phyloP scores from a whole-genome alignment of 176 grass and related monocot species.

The Thalia dealbata region DNA sequence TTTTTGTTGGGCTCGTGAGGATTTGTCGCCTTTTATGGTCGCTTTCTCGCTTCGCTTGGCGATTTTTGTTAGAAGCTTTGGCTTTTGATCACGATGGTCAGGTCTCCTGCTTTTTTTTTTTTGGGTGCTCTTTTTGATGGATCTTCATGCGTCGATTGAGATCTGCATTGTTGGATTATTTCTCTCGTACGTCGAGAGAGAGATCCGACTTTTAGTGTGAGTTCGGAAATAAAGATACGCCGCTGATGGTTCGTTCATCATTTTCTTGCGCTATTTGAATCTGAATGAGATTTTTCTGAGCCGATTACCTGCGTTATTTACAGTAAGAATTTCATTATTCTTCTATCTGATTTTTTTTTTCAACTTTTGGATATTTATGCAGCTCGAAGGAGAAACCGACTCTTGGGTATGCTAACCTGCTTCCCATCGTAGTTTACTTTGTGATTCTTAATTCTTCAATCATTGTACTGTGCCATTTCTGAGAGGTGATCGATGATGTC shows the following conservation, averaged over 20 bases:
- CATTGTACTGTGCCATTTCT: background rate
- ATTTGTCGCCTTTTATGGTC: background rate
- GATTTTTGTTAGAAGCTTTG: background rate
- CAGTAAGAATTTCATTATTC: background rate
- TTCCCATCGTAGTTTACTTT: background rate
- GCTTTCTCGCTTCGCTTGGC: background rate
- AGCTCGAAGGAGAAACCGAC: slow-evolving; percentile 99
- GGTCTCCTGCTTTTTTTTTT: background rate
- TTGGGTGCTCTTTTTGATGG: background rate
- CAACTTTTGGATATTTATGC: slow-evolving; percentile 17
- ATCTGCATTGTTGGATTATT: background rate
- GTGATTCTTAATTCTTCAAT: background rate
- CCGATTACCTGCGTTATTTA: too few species aligned
- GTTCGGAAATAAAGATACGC: too few species aligned
- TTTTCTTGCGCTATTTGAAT: too few species aligned
- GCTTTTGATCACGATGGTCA: background rate
- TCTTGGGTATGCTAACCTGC: slow-evolving; percentile 58
- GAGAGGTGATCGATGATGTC: background rate
- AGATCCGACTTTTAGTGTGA: background rate
- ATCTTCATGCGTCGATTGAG: background rate
- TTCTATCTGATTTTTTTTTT: slow-evolving; percentile 13
- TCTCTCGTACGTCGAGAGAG: background rate
- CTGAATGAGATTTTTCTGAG: too few species aligned
- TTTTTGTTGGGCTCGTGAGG: background rate
- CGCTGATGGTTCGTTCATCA: too few species aligned